These are phyloP conservation scores for Ophiocytium majus DNA, from an alignment of 352 stramenopile genomes.

Conservation along the genomic window DNA sequence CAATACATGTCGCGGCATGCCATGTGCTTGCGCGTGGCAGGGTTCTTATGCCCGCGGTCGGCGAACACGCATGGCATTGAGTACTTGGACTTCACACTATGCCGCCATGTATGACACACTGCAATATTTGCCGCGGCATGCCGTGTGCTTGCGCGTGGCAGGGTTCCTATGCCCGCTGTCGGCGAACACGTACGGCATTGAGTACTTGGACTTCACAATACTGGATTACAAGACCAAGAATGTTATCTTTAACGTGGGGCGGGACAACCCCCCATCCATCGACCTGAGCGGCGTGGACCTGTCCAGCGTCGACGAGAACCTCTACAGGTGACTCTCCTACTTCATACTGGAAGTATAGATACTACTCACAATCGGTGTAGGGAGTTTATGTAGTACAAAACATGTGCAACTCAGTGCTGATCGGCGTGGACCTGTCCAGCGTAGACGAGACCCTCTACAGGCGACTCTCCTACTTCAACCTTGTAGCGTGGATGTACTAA, in stretches of 20 bases:
- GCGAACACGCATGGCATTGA: constrained; percentile 68
- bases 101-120: constrained; percentile 9
- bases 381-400: too few relatives aligned
- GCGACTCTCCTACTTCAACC: too few relatives aligned
- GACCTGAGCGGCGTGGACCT: constrained; percentile 77
- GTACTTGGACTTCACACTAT: constrained; percentile 91
- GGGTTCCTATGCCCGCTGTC: constrained; percentile 87
- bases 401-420: too few relatives aligned
- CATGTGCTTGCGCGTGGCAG: constrained; percentile 44
- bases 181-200: constrained; percentile 88
- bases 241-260: constrained; percentile 77
- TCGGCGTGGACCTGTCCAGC: too few relatives aligned
- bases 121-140: not conserved
- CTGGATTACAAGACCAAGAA: constrained; percentile 88
- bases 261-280: constrained; percentile 59
- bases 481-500: too few relatives aligned
- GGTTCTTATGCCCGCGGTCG: constrained; percentile 62
- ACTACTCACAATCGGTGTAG: too few relatives aligned
- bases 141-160: constrained; percentile 21
- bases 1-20: not conserved
- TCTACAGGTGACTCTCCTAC: too few relatives aligned
- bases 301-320: constrained; percentile 70
- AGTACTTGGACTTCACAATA: constrained; percentile 92
- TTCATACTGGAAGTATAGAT: too few relatives aligned
- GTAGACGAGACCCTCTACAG: too few relatives aligned